Evolutionary conservation across 768 basidiomycete species (phyloP), one percentile per base, ranked within the genome.

Genomic region (Leccinum broughii): DNA sequence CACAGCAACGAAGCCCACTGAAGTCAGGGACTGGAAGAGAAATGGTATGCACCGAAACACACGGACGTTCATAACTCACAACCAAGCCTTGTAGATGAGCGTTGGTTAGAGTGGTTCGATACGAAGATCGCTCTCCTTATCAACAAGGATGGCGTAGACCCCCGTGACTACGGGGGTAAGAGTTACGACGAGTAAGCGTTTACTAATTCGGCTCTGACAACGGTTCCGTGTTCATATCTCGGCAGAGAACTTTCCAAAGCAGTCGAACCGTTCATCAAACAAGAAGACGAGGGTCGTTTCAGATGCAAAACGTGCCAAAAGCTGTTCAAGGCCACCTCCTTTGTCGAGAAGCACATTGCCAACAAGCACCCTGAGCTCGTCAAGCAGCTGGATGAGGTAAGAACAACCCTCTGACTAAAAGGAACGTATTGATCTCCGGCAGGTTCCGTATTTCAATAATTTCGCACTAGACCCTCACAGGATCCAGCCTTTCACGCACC

Each of bases 231-330:
- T 62, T 70, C 37, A 62, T 66, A 54, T 6, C 37, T 4, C 4
- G 41, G 49, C 69, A 97, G 95, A 66, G 94, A 95, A 71, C 78
- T 95, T 54, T 82, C 85, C 54, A 92, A 88, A 68, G 82, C 88
- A 13, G 86, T 89, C 24, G 90, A 90, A 58, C 87, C 87, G 2
- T 83, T 82, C 72, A 84, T 98, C 73, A 95, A 95, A 76, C 91
- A 94, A 72, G 96, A 98, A 75, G 96, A 98, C 66, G 93, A 96
- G 75, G 92, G 89, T 68, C 98, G 97, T 72, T 98, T 92, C 78
- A 83, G 97, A 64, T 99, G 97, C 79, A 96, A 93, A 79, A 88
- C 88, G 30, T 99, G 97, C 75, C 89, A 88, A 76, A 99, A 99
- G 78, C 81, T 98, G 22, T 99, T 99, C 87, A 95, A 95, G 74